A percentile compares a stretch with the other conserved stretches of the same genome.
phyloP scores from a whole-genome alignment of 2,329 filamentous ascomycete genomes.

The Rhynchosporium secalis region DNA sequence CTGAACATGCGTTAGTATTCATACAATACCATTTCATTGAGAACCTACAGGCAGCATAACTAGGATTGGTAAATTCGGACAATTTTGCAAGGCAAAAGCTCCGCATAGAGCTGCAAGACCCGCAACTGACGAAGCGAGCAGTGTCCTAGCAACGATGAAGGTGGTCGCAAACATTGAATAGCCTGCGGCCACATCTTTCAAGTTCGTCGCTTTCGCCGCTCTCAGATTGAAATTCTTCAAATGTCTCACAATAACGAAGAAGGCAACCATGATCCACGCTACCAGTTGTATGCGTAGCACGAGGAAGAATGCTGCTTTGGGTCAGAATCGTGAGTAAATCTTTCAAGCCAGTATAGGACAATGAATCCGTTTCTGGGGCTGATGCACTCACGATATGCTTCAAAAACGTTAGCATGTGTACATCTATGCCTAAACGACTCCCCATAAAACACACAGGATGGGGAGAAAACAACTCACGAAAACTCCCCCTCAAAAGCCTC shows the following conservation, averaged over 20 bases:
- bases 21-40: neutral
- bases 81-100: slow-evolving; percentile 30
- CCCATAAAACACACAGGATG: neutral
- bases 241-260: slow-evolving; percentile 24
- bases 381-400: slow-evolving; percentile 32
- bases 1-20: slow-evolving; percentile 24
- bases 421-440: neutral
- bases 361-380: neutral
- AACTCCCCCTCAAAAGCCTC: slow-evolving; percentile 31
- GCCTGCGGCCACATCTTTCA: slow-evolving; percentile 9
- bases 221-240: slow-evolving; percentile 18
- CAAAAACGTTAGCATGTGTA: slow-evolving; percentile 18
- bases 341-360: neutral
- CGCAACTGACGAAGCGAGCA: slow-evolving; percentile 24
- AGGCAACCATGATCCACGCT: slow-evolving; percentile 27
- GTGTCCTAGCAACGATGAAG: slow-evolving; percentile 25
- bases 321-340: slow-evolving; percentile 2
- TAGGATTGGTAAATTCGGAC: slow-evolving; percentile 32
- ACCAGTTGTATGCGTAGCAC: slow-evolving; percentile 31
- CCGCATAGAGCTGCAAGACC: slow-evolving; percentile 29
- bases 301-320: slow-evolving; percentile 32
- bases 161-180: slow-evolving; percentile 22
- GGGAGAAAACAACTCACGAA: slow-evolving; percentile 31
- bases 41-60: slow-evolving; percentile 34
- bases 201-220: slow-evolving; percentile 17